Conservation (phyloP, 306 rosid species). For the Cicer pinnatifidum region DNA sequence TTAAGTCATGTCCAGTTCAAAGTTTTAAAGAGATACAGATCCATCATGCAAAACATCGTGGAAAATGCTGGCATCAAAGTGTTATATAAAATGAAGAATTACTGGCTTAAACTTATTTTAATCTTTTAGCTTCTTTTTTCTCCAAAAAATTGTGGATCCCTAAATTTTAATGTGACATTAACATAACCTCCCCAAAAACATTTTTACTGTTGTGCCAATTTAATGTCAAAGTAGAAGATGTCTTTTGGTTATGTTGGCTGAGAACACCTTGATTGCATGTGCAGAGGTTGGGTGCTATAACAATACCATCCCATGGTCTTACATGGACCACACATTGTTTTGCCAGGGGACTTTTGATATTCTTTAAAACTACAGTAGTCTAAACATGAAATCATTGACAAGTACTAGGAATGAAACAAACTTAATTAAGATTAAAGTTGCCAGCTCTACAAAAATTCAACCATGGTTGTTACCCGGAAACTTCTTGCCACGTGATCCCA, state of each 20-base stretch:
- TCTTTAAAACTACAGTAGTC: conserved; percentile 15
- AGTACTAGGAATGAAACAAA: conserved; percentile 8
- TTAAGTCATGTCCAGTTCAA: not conserved
- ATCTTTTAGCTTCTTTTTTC: not conserved
- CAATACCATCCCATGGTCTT: conserved; percentile 20
- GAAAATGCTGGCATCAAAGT: not conserved
- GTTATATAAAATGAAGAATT: conserved; percentile 6
- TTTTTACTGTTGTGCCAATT: not conserved
- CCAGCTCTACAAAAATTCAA: not conserved
- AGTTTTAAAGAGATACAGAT: not conserved
- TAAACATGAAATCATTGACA: conserved; percentile 21
- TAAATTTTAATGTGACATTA: not conserved
- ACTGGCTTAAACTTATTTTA: not conserved
- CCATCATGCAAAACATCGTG: conserved; percentile 4
- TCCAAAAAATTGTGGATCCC: not conserved
- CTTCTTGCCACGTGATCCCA: not conserved
- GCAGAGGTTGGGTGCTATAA: not conserved
- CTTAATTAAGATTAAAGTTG: not conserved
- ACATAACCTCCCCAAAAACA: not conserved
- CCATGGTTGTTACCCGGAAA: not conserved
- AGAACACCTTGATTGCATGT: not conserved
- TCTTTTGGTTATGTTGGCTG: not conserved
- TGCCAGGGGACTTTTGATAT: not conserved
- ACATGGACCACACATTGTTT: not conserved
- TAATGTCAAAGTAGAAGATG: conserved; percentile 17